Base-by-base conservation (phyloP, 2,329 filamentous ascomycete species). In the Fusarium praegraminearum region DNA sequence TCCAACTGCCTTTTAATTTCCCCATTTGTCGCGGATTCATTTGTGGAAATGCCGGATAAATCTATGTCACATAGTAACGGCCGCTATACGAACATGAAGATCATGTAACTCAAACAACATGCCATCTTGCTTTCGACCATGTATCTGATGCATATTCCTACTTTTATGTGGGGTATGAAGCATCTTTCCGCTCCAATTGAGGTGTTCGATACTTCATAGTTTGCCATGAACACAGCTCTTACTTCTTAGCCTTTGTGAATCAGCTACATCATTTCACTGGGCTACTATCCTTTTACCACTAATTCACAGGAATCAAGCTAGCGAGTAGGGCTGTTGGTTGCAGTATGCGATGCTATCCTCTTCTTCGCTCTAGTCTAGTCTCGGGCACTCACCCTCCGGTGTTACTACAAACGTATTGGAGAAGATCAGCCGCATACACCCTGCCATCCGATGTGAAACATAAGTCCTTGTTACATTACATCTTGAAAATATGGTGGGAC, bases 141-240 rank as follows among this genome's bases (percentile, higher is more conserved):
- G 3, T 6, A 32, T 7, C 12, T 7, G 9, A 20, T 32, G 12
- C 3, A 13, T 7, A 10, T 5, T 5, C 5, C 0, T 10, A 22
- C 12, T 20, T 5, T 2, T 3, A 22, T 46, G 44, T 28, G 44
- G 44, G 44, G 44, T 20, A 16, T 8, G 10, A 32, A 16, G 28
- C 24, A 45, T 30, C 9, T 20, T 32, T 20, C 7, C 44, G 44
- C 30, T 46, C 44, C 44, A 46, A 46, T 46, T 7, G 7, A 22
- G 28, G 8, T 22, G 4, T 12, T 4, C 2, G 11, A 45, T 8
- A 6, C 7, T 7, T 7, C 11, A 9, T 3, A 16, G 2, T 3
- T 11, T 44, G 3, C 22, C 24, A 26, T 44, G 38, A 24, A 7
- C 1, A 9, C 26, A 7, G 7, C 41, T 26, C 9, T 18, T 18